Base-by-base conservation (phyloP, 495 filamentous ascomycete species). In the Pyronema domesticum region DNA sequence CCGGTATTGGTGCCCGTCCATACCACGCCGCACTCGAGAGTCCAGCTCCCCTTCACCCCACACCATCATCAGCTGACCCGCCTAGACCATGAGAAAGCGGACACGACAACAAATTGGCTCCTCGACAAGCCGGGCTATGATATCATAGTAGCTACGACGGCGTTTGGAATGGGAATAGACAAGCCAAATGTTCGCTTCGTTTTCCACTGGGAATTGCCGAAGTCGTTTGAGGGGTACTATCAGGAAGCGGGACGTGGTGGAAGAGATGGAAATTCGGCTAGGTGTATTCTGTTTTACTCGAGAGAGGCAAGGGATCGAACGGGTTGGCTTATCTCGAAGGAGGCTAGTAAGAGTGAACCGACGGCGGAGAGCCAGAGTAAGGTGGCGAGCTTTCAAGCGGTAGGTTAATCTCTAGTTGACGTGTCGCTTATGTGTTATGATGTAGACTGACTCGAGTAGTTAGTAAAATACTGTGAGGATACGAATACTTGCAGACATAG, bases 91-190 rank as follows among this genome's bases (percentile, higher is more conserved):
- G 69, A 74, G 40, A 85, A 85, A 60, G 78, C 80, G 44, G 76
- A 79, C 55, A 75, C 76, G 37, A 68, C 85, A 34, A 62, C 74
- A 3, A 77, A 78, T 36, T 96, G 89, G 89, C 77, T 91, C 37
- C 75, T 76, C 13, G 82, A 83, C 57, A 73, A 77, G 45, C 70
- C 73, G 10, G 79, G 81, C 6, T 94, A 91, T 66, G 85, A 89
- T 60, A 80, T 95, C 47, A 88, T 95, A 44, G 85, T 95, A 40
- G 89, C 89, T 5, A 95, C 89, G 0, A 95, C 86, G 3, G 89
- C 89, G 0, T 95, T 95, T 57, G 89, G 89, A 6, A 95, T 98
- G 89, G 89, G 89, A 3, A 95, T 98, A 60, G 88, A 95, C 62
- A 95, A 94, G 68, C 77, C 89, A 33, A 80, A 91, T 60, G 60